phyloP scores from a whole-genome alignment of 305 asterid genomes.

The Petunia hybrid region DNA sequence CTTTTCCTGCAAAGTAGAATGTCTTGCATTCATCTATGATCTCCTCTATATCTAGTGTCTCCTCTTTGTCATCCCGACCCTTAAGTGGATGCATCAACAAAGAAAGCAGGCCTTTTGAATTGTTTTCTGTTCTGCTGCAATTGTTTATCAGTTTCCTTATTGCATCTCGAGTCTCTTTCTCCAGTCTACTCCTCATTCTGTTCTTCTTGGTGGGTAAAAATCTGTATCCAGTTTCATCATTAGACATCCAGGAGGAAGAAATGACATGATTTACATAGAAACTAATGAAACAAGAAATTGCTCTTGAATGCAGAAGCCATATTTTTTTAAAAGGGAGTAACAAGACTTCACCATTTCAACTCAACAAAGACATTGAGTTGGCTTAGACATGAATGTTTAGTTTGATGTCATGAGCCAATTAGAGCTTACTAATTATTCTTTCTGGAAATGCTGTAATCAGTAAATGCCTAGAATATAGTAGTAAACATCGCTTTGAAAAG shows the following conservation, averaged over 20 bases:
- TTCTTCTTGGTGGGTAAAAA: slow-evolving; percentile 54
- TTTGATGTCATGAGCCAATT: slow-evolving; percentile 15
- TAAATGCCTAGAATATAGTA: neutral
- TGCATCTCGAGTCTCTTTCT: slow-evolving; percentile 51
- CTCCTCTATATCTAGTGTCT: slow-evolving; percentile 42
- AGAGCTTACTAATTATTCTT: slow-evolving; percentile 17
- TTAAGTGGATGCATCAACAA: slow-evolving; percentile 45
- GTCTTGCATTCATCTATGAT: slow-evolving; percentile 62
- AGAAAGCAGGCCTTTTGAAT: slow-evolving; percentile 41
- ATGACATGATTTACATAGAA: neutral
- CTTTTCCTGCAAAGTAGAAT: slow-evolving; percentile 64
- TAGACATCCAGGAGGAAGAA: neutral
- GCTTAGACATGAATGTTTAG: slow-evolving; percentile 25
- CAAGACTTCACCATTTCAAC: slow-evolving; percentile 27
- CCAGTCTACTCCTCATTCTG: slow-evolving; percentile 47
- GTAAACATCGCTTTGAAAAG: slow-evolving; percentile 23
- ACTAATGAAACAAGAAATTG: neutral
- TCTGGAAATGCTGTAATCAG: neutral
- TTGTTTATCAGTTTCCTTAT: slow-evolving; percentile 45
- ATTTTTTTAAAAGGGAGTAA: neutral
- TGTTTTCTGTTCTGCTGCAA: slow-evolving; percentile 34
- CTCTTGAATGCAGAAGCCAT: slow-evolving; percentile 16
- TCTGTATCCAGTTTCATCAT: slow-evolving; percentile 36
- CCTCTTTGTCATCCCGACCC: slow-evolving; percentile 43
- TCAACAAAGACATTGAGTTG: slow-evolving; percentile 17